phyloP scores from a whole-genome alignment of 345 rosid species.

The Adansonia digitata region DNA sequence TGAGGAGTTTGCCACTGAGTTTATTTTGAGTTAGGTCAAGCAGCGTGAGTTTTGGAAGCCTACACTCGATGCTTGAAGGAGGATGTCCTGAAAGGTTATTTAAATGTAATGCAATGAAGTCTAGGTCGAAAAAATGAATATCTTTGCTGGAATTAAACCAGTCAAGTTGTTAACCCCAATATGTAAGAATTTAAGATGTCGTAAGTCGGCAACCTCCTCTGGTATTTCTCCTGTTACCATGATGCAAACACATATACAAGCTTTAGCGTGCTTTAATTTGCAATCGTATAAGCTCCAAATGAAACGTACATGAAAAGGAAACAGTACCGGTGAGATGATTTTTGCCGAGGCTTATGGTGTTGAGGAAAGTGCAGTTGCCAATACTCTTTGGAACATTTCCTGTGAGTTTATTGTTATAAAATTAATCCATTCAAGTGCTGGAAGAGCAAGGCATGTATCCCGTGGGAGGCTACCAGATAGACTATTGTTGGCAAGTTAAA shows the following conservation, averaged over 20 bases:
- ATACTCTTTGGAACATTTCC: too few relatives aligned
- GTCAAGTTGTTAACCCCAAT: not conserved
- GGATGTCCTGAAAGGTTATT: not conserved
- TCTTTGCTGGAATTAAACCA: not conserved
- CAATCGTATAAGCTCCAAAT: not conserved
- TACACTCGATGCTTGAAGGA: not conserved
- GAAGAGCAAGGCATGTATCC: too few relatives aligned
- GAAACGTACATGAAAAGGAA: not conserved
- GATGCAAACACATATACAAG: not conserved
- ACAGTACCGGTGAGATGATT: not conserved
- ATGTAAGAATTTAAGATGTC: not conserved
- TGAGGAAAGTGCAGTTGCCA: too few relatives aligned
- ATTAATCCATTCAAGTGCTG: too few relatives aligned
- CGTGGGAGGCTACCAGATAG: too few relatives aligned
- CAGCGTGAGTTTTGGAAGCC: not conserved
- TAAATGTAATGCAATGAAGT: not conserved
- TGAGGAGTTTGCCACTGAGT: too few relatives aligned
- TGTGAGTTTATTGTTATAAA: too few relatives aligned
- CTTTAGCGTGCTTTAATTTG: not conserved
- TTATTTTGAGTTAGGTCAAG: not conserved
- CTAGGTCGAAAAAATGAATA: not conserved
- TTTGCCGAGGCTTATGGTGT: not conserved
- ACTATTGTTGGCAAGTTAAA: too few relatives aligned
- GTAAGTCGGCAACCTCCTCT: not conserved
- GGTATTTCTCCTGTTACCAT: not conserved